Conservation (phyloP, 768 basidiomycete species). For the Tricholoma sp. region DNA sequence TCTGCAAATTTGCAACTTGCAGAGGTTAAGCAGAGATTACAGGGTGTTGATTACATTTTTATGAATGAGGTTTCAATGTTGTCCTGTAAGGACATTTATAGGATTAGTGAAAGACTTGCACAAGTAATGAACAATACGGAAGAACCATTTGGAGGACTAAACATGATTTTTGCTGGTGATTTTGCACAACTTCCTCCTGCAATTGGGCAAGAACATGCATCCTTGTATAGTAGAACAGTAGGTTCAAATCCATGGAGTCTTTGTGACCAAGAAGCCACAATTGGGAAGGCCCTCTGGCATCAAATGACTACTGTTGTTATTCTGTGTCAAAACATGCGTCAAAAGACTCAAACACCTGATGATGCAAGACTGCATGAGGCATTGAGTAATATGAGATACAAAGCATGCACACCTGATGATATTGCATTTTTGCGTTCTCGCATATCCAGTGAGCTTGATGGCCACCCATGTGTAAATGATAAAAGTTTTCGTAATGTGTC, state of each 20-base stretch:
- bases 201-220: not conserved
- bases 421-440: slow-evolving; percentile 17
- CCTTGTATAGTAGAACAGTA: not conserved
- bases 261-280: slow-evolving; percentile 5
- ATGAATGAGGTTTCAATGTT: slow-evolving; percentile 41
- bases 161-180: slow-evolving; percentile 11
- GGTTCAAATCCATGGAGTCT: not conserved
- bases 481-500: slow-evolving; percentile 19
- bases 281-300: slow-evolving; percentile 22
- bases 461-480: slow-evolving; percentile 7
- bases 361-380: slow-evolving; percentile 19
- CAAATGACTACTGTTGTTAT: slow-evolving; percentile 27
- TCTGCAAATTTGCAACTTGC: not conserved
- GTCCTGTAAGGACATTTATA: slow-evolving; percentile 24
- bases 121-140: slow-evolving; percentile 12
- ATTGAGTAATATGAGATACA: slow-evolving; percentile 13
- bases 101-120: slow-evolving; percentile 22
- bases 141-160: slow-evolving; percentile 29
- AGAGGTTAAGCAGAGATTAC: slow-evolving; percentile 6
- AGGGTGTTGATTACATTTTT: slow-evolving; percentile 30
- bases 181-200: slow-evolving; percentile 2
- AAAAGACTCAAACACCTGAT: slow-evolving; percentile 14
- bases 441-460: slow-evolving; percentile 8
- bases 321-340: slow-evolving; percentile 28
- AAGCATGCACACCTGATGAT: slow-evolving; percentile 16